phyloP scores from a whole-genome alignment of 768 basidiomycete species.

The Termitomyces sp. region DNA sequence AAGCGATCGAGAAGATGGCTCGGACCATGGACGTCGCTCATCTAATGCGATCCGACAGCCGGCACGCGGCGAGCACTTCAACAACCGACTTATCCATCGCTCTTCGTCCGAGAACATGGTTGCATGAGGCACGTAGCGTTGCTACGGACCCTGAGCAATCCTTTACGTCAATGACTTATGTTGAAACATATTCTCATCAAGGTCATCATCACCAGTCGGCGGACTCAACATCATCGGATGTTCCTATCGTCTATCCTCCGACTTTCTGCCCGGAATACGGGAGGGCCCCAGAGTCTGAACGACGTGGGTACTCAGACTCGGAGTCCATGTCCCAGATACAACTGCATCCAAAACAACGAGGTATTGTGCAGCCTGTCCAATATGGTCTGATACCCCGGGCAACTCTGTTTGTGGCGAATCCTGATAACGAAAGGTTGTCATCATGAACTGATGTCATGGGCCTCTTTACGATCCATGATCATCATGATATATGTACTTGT shows the following conservation, averaged over 20 bases:
- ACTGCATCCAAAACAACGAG: conserved; percentile 31
- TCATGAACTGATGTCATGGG: conserved; percentile 11
- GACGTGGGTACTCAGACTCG: conserved; percentile 46
- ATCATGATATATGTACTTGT: not conserved
- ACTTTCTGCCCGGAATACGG: conserved; percentile 11
- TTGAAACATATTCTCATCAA: conserved; percentile 7
- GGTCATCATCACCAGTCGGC: not conserved
- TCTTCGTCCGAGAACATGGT: conserved; percentile 7
- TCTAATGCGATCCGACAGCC: conserved; percentile 27
- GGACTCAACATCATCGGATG: not conserved
- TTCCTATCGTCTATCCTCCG: not conserved
- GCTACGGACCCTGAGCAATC: conserved; percentile 10
- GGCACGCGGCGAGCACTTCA: conserved; percentile 23
- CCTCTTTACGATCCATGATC: conserved; percentile 3
- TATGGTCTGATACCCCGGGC: conserved; percentile 64
- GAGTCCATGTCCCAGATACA: conserved; percentile 32
- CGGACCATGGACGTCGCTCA: conserved; percentile 69
- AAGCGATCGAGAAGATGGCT: conserved; percentile 59
- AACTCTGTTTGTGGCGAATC: conserved; percentile 71
- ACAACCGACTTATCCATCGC: conserved; percentile 25
- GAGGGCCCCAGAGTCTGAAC: conserved; percentile 46
- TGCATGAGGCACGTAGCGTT: conserved; percentile 9
- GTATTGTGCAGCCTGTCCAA: conserved; percentile 26
- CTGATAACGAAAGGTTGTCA: conserved; percentile 34
- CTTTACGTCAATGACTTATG: conserved; percentile 22